Percentiles rank a stretch among this genome's conserved stretches.
phyloP scores from a whole-genome alignment of 2,329 filamentous ascomycete species.

The Penicillium sp. region DNA sequence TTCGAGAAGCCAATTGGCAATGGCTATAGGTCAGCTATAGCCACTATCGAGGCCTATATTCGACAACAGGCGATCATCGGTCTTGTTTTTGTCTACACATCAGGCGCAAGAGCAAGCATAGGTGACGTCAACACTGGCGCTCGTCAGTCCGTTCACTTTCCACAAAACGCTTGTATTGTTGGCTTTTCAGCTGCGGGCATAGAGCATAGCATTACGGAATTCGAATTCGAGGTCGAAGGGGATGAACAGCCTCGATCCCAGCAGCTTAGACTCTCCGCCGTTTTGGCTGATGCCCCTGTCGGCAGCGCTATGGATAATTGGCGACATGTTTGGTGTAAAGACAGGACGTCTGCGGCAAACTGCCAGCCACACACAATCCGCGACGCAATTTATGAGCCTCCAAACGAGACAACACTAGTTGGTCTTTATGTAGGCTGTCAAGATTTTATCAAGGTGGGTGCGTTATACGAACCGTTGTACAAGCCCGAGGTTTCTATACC shows the following conservation, averaged over 20 bases:
- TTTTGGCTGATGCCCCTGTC: too few species aligned
- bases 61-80: neutral
- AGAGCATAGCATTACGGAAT: neutral
- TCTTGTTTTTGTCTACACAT: neutral
- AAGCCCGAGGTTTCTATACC: too few species aligned
- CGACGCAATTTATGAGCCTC: neutral
- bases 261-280: neutral
- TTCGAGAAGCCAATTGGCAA: neutral
- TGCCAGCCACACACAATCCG: neutral
- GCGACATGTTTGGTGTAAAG: neutral
- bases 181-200: neutral
- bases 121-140: neutral
- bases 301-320: neutral
- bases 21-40: neutral
- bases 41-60: neutral
- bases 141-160: neutral
- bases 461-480: neutral
- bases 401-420: neutral
- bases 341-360: neutral
- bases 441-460: neutral
- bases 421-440: neutral
- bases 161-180: neutral
- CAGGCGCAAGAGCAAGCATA: neutral
- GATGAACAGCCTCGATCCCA: neutral
- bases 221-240: neutral